Conservation (phyloP, 345 rosid genomes). For the Streptanthus diversifolius region DNA sequence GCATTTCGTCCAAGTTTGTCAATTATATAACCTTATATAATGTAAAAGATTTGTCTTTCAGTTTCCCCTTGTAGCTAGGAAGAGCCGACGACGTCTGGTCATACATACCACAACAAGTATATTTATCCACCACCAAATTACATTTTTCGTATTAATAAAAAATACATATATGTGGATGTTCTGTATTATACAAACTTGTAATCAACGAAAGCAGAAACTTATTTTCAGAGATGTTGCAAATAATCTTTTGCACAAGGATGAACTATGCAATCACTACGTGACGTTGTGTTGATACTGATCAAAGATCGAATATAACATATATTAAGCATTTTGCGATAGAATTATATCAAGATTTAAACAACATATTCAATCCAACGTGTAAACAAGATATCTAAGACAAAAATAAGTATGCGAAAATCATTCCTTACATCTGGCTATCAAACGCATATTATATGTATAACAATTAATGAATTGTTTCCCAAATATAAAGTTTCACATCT, state of each 20-base stretch:
- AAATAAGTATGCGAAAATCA: not conserved
- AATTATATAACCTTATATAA: not conserved
- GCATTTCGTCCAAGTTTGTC: not conserved
- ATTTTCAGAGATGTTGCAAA: not conserved
- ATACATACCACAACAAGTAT: not conserved
- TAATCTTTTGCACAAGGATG: not conserved
- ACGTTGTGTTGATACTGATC: not conserved
- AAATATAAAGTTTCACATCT: not conserved
- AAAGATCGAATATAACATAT: not conserved
- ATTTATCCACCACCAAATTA: not conserved
- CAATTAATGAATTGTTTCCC: not conserved
- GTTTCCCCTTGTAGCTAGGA: constrained; percentile 3
- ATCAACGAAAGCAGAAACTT: not conserved
- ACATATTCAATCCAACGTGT: not conserved
- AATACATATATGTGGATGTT: not conserved
- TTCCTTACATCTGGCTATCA: not conserved
- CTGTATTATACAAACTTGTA: not conserved
- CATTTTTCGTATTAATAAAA: not conserved
- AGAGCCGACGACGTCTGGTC: not conserved
- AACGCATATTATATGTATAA: not conserved
- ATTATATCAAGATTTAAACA: not conserved
- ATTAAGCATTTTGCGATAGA: not conserved
- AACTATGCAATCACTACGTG: not conserved
- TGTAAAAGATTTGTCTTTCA: not conserved
- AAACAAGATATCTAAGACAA: not conserved